Percentiles rank a stretch among this genome's conserved stretches.
Evolutionary conservation across 148 eudicot species (phyloP).

Genomic region (Rhododendron ovatum): DNA sequence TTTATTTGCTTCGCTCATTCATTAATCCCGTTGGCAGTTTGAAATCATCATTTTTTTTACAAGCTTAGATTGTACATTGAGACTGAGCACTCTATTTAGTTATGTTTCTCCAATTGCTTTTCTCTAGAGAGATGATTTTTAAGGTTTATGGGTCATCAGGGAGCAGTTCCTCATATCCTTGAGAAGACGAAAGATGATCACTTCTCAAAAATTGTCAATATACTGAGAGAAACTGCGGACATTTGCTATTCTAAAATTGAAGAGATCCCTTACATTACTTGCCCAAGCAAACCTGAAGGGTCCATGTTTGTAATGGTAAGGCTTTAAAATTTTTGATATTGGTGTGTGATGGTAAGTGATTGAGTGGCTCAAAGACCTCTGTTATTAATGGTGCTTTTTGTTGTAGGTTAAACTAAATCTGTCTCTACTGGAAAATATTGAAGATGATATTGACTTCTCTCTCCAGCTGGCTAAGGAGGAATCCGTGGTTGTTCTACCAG

Average conservation of each 20-base stretch:
- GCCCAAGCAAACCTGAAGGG: slow-evolving; percentile 60
- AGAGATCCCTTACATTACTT: slow-evolving; percentile 45
- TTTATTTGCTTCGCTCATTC: not conserved
- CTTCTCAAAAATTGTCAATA: slow-evolving; percentile 26
- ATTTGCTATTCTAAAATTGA: slow-evolving; percentile 35
- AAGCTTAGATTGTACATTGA: not conserved
- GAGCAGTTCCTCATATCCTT: slow-evolving; percentile 42
- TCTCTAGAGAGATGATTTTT: not conserved
- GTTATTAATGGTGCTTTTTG: not conserved
- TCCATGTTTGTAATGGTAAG: slow-evolving; percentile 54
- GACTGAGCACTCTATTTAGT: not conserved
- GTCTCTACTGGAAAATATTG: slow-evolving; percentile 38
- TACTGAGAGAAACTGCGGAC: slow-evolving; percentile 35
- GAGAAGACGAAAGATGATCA: slow-evolving; percentile 44
- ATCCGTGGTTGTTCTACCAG: slow-evolving; percentile 43
- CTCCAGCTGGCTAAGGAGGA: slow-evolving; percentile 65
- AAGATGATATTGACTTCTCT: slow-evolving; percentile 58
- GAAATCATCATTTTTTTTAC: not conserved
- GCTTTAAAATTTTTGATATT: not conserved
- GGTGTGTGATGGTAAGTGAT: not conserved
- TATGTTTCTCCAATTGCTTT: not conserved
- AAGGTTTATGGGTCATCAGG: slow-evolving; percentile 26
- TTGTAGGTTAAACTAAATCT: slow-evolving; percentile 56
- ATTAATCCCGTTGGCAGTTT: not conserved
- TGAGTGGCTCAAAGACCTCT: not conserved